These are phyloP conservation scores for Rhinocladiella similis DNA, from an alignment of 2,329 filamentous ascomycete genomes.

Conservation along the genomic window DNA sequence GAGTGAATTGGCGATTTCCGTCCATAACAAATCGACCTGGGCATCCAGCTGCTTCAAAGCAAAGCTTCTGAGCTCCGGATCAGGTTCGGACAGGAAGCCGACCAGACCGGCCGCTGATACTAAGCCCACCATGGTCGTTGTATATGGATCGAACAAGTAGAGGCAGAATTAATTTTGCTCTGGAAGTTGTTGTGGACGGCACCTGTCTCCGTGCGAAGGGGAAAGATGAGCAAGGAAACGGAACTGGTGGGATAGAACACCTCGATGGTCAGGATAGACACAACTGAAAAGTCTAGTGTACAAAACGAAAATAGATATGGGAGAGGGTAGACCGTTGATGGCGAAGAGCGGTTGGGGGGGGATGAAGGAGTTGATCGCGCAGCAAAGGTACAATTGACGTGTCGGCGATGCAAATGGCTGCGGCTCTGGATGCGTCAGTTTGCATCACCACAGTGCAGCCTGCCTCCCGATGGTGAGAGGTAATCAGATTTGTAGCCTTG, in stretches of 20 bases:
- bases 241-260: not conserved
- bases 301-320: constrained; percentile 15
- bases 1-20: constrained; percentile 88
- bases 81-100: constrained; percentile 92
- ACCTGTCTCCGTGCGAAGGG: constrained; percentile 15
- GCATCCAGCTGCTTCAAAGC: constrained; percentile 93
- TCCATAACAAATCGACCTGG: constrained; percentile 96
- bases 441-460: constrained; percentile 3
- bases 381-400: constrained; percentile 14
- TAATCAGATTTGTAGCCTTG: not conserved
- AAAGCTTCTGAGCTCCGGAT: constrained; percentile 90
- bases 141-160: constrained; percentile 5
- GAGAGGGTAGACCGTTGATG: constrained; percentile 7
- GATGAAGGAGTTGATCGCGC: constrained; percentile 15
- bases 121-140: constrained; percentile 74
- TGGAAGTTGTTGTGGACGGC: not conserved
- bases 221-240: constrained; percentile 8
- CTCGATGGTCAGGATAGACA: constrained; percentile 8
- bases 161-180: not conserved
- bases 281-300: constrained; percentile 25
- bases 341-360: constrained; percentile 7
- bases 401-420: constrained; percentile 5
- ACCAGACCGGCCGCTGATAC: constrained; percentile 93
- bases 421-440: constrained; percentile 4
- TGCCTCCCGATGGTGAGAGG: not conserved